Evolutionary conservation across 176 grass and related monocot species (phyloP), one percentile per base, ranked within the genome.

Genomic region (Rhipidocladum racemiflorum): DNA sequence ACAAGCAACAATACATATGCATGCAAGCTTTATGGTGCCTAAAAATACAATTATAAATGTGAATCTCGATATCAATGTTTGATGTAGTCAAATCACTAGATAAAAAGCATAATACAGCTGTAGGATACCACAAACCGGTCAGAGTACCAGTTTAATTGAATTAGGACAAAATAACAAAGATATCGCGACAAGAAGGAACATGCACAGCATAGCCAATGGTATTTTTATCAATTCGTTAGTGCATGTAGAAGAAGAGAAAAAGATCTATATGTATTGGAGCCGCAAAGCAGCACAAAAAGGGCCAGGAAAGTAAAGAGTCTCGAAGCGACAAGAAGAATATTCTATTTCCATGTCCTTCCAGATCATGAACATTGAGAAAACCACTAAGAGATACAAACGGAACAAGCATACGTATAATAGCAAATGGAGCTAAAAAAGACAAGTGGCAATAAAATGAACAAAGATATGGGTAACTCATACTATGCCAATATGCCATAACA

Each of bases 311-410:
- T 64, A 67, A 6, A n/a, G 64, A 57, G 20, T 17, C 35, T 55
- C 27, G 63, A 77, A 81, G 71, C 2, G 9, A 67, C 57, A 72
- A 32, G 54, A 77, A 82, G 53, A 76, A 48, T 82, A 77, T 65
- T 81, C 64, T 54, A 76, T 70, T 49, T 25, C 4, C 28, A 61
- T 25, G 61, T 39, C 16, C 21, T 78, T 88, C 78, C 74, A 72
- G 23, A 65, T 46, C 45, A 82, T 27, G 48, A 7, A 78, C 66
- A 83, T 57, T 55, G 66, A 78, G 27, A 72, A 61, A 27, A 64
- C 35, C 71, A 76, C 78, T 51, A 48, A 34, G 21, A 65, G 20
- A 55, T 7, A 38, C 4, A 24, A 29, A 13, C 18, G 2, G 15
- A 61, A 61, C 23, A 59, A 39, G 27, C 21, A 59, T 25, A 40